Evolutionary conservation across 192 early-diverging fungal species (phyloP).

Genomic region (Mortierella claussenii): DNA sequence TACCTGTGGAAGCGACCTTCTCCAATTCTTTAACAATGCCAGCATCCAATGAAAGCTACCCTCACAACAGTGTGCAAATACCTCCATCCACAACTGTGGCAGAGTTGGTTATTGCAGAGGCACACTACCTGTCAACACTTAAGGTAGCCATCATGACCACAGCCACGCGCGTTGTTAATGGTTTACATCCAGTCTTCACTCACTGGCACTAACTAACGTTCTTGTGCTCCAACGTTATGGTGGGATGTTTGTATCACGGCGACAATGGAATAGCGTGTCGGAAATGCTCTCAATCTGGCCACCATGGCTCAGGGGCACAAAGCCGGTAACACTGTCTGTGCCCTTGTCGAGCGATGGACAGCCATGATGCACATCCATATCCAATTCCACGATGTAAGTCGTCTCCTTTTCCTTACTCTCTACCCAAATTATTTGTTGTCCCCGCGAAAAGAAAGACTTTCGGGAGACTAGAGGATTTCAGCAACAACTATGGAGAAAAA

Average conservation of each 20-base stretch:
- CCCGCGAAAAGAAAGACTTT: too few species aligned
- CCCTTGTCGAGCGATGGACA: constrained; percentile 47
- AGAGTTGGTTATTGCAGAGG: constrained; percentile 37
- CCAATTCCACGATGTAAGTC: constrained; percentile 50
- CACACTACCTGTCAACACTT: constrained; percentile 44
- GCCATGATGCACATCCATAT: constrained; percentile 39
- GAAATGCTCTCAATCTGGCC: constrained; percentile 39
- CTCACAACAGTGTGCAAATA: background rate
- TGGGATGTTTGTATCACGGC: too few species aligned
- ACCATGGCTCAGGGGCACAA: constrained; percentile 24
- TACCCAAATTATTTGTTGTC: too few species aligned
- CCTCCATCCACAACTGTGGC: constrained; percentile 25
- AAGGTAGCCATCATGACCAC: constrained; percentile 23
- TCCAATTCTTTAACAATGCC: background rate
- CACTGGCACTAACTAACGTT: background rate
- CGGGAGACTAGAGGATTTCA: too few species aligned
- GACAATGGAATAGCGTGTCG: constrained; percentile 37
- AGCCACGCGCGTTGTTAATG: too few species aligned
- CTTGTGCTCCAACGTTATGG: background rate
- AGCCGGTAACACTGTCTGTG: constrained; percentile 26
- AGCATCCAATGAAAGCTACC: background rate
- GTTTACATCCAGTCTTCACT: too few species aligned
- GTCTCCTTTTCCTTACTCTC: too few species aligned
- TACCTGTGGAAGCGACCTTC: background rate
- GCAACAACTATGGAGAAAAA: too few species aligned